Conservation (phyloP, 805 yeast species). For the Torulaspora franciscae region DNA sequence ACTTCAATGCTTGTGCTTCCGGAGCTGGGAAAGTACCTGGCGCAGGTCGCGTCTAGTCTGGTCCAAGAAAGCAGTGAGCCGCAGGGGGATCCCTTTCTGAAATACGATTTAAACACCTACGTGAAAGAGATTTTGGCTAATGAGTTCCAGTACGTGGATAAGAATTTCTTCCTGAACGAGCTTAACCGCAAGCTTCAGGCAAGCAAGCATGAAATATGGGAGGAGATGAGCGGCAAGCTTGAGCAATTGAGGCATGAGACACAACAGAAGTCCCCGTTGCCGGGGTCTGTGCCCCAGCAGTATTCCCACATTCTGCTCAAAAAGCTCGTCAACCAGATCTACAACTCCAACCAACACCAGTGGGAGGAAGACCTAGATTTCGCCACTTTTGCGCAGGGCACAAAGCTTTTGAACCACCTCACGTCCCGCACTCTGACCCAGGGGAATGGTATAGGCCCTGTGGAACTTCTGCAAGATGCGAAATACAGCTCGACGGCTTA, state of each 20-base stretch:
- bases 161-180: conserved; percentile 26
- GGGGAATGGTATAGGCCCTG: conserved; percentile 28
- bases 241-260: conserved; percentile 10
- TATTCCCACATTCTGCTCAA: conserved; percentile 28
- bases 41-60: conserved; percentile 17
- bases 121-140: conserved; percentile 32
- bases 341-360: conserved; percentile 32
- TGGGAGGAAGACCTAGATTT: conserved; percentile 37
- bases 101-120: conserved; percentile 29
- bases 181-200: conserved; percentile 25
- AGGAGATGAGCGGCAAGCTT: conserved; percentile 21
- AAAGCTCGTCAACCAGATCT: conserved; percentile 29
- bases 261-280: conserved; percentile 2
- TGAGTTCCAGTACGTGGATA: conserved; percentile 32
- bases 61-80: conserved; percentile 8
- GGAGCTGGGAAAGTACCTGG: conserved; percentile 28
- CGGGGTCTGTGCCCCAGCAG: conserved; percentile 17
- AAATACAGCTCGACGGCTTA: conserved; percentile 25
- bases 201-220: conserved; percentile 28
- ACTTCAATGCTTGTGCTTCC: conserved; percentile 30
- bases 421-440: conserved; percentile 34
- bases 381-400: conserved; percentile 36
- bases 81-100: conserved; percentile 8
- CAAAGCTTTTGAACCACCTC: conserved; percentile 36
- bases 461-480: conserved; percentile 26